Evolutionary conservation across 176 grass and related monocot species (phyloP), one percentile per base, ranked within the genome.

Genomic region (Cymbopogon citratus): DNA sequence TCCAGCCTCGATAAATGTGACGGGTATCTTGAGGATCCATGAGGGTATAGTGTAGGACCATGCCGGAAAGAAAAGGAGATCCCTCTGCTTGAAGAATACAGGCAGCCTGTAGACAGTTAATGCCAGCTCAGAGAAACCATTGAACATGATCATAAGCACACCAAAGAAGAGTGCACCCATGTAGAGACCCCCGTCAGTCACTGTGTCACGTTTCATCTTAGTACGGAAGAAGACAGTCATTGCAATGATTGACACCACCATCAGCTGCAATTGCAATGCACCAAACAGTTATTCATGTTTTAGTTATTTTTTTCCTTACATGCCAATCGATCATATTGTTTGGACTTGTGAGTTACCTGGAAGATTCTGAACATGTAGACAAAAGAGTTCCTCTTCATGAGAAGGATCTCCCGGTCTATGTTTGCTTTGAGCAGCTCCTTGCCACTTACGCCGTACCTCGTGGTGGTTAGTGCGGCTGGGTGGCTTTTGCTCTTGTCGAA

Each of bases 351-450:
- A 45, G 12, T 86, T 67, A 94, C 95, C 89, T 94, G 95, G 80
- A 84, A 69, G 41, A 45, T 71, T 86, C 90, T 92, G 73, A 98
- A 98, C 9, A 98, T 72, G 61, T 98, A 98, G 72, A 98, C 90
- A 28, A 98, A 98, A 36, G 92, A 98, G 69, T 98, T 95, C 85
- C 95, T 92, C 76, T 95, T 98, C 95, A 98, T 94, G 18, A 98
- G 90, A 46, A 98, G 88, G 60, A 94, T 69, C 76, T 98, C 90
- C 48, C 92, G 74, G 43, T 86, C 85, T 67, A 95, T 87, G 54
- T 92, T 92, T 71, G 95, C 92, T 76, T 91, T 98, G 5, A 98
- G 44, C 25, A 98, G 71, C 51, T 98, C 90, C 76, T 38, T 94
- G 52, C 80, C 63, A 81, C 82, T 78, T 18, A 87, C 86, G 0